Percentiles rank a stretch among this genome's conserved stretches.
phyloP scores from a whole-genome alignment of 2,329 filamentous ascomycete genomes.

The Phialophora chinensis region DNA sequence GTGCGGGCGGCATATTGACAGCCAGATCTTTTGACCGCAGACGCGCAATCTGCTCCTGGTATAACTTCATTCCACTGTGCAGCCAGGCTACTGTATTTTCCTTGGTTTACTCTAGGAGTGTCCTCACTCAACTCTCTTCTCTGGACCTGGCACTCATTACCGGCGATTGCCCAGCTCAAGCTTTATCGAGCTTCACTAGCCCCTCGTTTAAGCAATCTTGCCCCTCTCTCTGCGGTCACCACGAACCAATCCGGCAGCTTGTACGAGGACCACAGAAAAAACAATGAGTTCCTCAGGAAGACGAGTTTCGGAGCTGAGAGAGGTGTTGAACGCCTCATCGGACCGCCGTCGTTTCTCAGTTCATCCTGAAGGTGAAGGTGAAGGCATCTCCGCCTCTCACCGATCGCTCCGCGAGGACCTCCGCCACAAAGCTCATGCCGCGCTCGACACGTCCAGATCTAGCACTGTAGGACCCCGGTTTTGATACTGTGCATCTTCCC shows the following conservation, averaged over 20 bases:
- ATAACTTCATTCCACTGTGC: not conserved
- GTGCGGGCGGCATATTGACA: not conserved
- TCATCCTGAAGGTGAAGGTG: conserved; percentile 62
- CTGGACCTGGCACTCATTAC: not conserved
- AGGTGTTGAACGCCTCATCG: conserved; percentile 41
- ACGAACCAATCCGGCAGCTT: conserved; percentile 3
- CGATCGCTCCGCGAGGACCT: conserved; percentile 87
- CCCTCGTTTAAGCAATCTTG: conserved; percentile 3
- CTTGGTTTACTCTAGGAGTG: too few relatives aligned
- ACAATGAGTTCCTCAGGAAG: conserved; percentile 55
- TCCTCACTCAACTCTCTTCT: not conserved
- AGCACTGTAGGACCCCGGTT: conserved; percentile 87
- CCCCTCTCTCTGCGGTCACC: not conserved
- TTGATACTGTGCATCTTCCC: conserved; percentile 52
- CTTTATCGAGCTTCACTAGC: conserved; percentile 1
- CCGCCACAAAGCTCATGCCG: conserved; percentile 87
- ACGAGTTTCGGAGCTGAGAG: conserved; percentile 51
- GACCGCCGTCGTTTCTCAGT: conserved; percentile 38
- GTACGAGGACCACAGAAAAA: not conserved
- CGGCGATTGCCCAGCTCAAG: not conserved
- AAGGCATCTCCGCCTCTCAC: conserved; percentile 82
- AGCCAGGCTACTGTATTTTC: too few relatives aligned
- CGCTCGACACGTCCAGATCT: conserved; percentile 83
- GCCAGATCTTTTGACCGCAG: not conserved
- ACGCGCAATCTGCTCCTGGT: not conserved